phyloP scores from a whole-genome alignment of 2,329 filamentous ascomycete species.

The Fusarium tricinctum region DNA sequence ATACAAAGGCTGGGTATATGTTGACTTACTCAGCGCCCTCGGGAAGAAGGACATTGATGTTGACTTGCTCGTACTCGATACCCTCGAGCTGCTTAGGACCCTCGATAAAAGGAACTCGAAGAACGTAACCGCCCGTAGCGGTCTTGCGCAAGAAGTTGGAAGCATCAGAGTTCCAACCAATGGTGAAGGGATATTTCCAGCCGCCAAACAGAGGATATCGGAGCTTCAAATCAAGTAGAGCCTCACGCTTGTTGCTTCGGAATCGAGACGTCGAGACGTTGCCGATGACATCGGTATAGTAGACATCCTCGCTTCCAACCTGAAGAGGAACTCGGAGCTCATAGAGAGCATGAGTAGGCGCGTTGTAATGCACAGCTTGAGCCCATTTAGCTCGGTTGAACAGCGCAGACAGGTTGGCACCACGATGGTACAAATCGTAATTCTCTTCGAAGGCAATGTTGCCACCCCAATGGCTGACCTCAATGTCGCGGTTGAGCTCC shows the following conservation, averaged over 20 bases:
- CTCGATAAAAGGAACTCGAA: constrained; percentile 94
- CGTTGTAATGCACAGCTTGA: constrained; percentile 76
- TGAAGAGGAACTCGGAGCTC: constrained; percentile 85
- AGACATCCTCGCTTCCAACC: constrained; percentile 85
- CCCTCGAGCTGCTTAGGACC: constrained; percentile 90
- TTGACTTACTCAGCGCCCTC: constrained; percentile 85
- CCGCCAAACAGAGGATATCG: constrained; percentile 96
- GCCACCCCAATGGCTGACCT: constrained; percentile 98
- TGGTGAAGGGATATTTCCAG: constrained; percentile 97
- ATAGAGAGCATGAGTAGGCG: constrained; percentile 80
- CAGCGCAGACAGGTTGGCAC: constrained; percentile 79
- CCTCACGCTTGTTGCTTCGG: constrained; percentile 80
- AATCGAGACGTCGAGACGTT: constrained; percentile 96
- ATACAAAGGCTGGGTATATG: neutral
- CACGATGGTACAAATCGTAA: constrained; percentile 89
- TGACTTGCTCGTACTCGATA: constrained; percentile 84
- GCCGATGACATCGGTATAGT: constrained; percentile 96
- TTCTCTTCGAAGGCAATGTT: constrained; percentile 96
- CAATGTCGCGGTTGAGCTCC: constrained; percentile 87
- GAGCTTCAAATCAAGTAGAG: constrained; percentile 90
- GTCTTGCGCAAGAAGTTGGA: constrained; percentile 79
- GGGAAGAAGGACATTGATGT: constrained; percentile 86
- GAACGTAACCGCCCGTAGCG: constrained; percentile 78
- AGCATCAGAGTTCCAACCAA: constrained; percentile 94
- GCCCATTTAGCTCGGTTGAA: constrained; percentile 86